Percentiles rank a stretch among this genome's conserved stretches.
Evolutionary conservation across 805 yeast genomes (phyloP).

Genomic region (Wickerhamomyces pijperi): DNA sequence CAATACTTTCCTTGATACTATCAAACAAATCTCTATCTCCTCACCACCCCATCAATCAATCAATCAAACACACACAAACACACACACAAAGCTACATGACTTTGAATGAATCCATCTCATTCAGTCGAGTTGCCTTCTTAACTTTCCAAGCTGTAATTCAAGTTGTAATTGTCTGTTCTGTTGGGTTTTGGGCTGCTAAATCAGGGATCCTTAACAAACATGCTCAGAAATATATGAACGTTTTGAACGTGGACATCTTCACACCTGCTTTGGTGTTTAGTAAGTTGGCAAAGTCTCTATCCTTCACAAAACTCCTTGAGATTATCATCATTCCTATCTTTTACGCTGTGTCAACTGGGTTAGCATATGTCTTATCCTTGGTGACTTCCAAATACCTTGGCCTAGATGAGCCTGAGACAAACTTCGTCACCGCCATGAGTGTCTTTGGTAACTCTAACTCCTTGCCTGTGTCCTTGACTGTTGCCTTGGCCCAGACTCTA

Average conservation of each 20-base stretch:
- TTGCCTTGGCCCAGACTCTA: slow-evolving; percentile 65
- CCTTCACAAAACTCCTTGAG: slow-evolving; percentile 68
- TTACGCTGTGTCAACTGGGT: slow-evolving; percentile 70
- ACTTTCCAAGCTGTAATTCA: slow-evolving; percentile 89
- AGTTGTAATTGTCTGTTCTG: slow-evolving; percentile 74
- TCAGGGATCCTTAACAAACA: slow-evolving; percentile 54
- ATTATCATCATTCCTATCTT: slow-evolving; percentile 77
- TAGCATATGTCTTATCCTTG: slow-evolving; percentile 56
- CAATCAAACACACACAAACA: too few species aligned
- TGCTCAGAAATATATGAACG: slow-evolving; percentile 70
- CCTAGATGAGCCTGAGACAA: slow-evolving; percentile 66
- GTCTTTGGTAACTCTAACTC: slow-evolving; percentile 95
- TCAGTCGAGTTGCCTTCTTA: slow-evolving; percentile 33
- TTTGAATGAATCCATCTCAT: slow-evolving; percentile 4
- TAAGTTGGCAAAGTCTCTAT: slow-evolving; percentile 58
- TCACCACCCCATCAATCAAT: too few species aligned
- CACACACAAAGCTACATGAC: neutral
- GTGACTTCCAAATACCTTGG: slow-evolving; percentile 39
- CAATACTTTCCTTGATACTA: too few species aligned
- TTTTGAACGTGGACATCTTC: slow-evolving; percentile 79
- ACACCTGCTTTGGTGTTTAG: slow-evolving; percentile 92
- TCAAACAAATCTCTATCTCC: too few species aligned
- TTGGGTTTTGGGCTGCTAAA: slow-evolving; percentile 80
- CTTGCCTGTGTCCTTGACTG: slow-evolving; percentile 81
- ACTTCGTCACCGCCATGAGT: slow-evolving; percentile 93